phyloP scores from a whole-genome alignment of 768 basidiomycete species.

The Phylloporus arenicola region DNA sequence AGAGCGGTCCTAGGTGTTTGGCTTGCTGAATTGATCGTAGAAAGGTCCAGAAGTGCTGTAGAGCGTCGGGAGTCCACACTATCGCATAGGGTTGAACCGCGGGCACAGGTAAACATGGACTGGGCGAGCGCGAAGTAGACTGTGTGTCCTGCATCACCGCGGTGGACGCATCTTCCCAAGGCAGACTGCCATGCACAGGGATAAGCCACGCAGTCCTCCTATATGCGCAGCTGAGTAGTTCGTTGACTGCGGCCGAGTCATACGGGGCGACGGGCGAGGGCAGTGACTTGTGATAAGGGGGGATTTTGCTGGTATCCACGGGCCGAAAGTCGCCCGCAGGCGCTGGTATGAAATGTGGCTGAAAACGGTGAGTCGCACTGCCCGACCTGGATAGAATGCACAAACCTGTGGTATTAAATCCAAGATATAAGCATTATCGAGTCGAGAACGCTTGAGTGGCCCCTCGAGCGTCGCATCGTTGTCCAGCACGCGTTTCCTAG shows the following conservation, averaged over 20 bases:
- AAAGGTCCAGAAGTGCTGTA: slow-evolving; percentile 48
- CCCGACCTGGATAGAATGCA: slow-evolving; percentile 1
- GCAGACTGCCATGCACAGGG: slow-evolving; percentile 48
- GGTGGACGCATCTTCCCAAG: slow-evolving; percentile 42
- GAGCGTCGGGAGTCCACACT: slow-evolving; percentile 41
- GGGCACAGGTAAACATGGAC: slow-evolving; percentile 15
- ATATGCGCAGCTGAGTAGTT: slow-evolving; percentile 28
- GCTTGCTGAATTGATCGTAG: slow-evolving; percentile 37
- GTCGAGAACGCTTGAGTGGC: slow-evolving; percentile 30
- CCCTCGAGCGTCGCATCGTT: slow-evolving; percentile 1
- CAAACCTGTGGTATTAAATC: slow-evolving; percentile 44
- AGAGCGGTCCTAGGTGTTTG: slow-evolving; percentile 40
- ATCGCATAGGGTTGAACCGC: slow-evolving; percentile 27
- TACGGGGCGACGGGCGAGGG: slow-evolving; percentile 36
- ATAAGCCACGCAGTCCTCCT: slow-evolving; percentile 52
- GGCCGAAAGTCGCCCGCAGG: slow-evolving; percentile 12
- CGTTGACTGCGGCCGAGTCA: slow-evolving; percentile 28
- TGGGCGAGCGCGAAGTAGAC: slow-evolving; percentile 14
- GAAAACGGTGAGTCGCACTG: slow-evolving; percentile 10
- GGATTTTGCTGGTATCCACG: slow-evolving; percentile 18
- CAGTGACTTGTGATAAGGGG: slow-evolving; percentile 32
- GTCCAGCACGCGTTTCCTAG: slow-evolving; percentile 9
- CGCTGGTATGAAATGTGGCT: slow-evolving; percentile 23
- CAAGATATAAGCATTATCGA: slow-evolving; percentile 34
- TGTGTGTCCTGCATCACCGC: slow-evolving; percentile 36